phyloP scores from a whole-genome alignment of 345 rosid species.

The Kernera saxatilis region DNA sequence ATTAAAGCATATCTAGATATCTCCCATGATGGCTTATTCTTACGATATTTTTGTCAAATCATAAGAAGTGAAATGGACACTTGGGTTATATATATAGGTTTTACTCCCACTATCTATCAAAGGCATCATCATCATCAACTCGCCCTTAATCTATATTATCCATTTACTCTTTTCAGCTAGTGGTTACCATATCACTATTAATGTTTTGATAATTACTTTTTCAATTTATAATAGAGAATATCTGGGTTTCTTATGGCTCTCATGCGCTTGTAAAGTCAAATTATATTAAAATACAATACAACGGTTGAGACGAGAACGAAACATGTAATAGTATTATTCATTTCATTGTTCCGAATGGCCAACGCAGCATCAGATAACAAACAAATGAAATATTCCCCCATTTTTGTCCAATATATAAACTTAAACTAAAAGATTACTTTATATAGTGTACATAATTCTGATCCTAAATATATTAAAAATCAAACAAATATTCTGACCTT shows the following conservation, averaged over 20 bases:
- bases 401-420: background rate
- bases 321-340: constrained; percentile 2
- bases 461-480: constrained; percentile 16
- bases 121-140: constrained; percentile 13
- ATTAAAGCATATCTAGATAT: background rate
- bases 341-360: constrained; percentile 15
- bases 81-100: background rate
- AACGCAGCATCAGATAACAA: constrained; percentile 14
- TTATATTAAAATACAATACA: background rate
- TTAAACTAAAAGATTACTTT: constrained; percentile 8
- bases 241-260: constrained; percentile 5
- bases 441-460: constrained; percentile 19
- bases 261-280: constrained; percentile 4
- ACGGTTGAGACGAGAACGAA: background rate
- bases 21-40: background rate
- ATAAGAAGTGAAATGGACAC: constrained; percentile 10
- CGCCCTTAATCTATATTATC: constrained; percentile 6
- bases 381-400: constrained; percentile 26
- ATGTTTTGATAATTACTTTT: background rate
- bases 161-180: background rate
- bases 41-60: constrained; percentile 4
- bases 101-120: background rate
- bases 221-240: background rate
- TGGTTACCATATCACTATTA: constrained; percentile 18
- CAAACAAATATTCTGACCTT: constrained; percentile 19